These are phyloP conservation scores for Raffaelea albimanens DNA, from an alignment of 2,329 filamentous ascomycete species.

Conservation along the genomic window DNA sequence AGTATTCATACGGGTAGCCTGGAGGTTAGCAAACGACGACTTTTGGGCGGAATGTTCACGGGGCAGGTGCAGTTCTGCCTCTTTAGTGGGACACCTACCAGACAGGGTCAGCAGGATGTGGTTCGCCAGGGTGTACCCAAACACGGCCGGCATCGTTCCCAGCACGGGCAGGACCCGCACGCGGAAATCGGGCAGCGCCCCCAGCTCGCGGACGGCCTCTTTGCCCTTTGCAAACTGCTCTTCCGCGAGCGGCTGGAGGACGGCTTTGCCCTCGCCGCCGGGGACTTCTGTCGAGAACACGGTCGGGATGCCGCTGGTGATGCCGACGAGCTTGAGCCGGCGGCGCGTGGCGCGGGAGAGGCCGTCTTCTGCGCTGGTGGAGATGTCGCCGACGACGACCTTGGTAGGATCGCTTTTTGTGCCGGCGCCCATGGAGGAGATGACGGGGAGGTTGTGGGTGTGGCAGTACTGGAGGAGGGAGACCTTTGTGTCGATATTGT, in stretches of 20 bases:
- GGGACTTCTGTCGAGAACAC: conserved; percentile 83
- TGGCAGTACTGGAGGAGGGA: conserved; percentile 82
- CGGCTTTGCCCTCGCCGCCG: conserved; percentile 80
- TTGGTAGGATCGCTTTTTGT: conserved; percentile 82
- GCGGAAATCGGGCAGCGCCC: conserved; percentile 84
- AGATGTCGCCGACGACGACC: conserved; percentile 87
- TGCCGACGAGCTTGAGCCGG: conserved; percentile 61
- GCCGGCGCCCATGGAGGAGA: conserved; percentile 92
- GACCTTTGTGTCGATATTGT: conserved; percentile 97
- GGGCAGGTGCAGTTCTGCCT: too few species aligned
- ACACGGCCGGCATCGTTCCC: conserved; percentile 95
- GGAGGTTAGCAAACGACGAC: too few species aligned
- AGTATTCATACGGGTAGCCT: conserved; percentile 79
- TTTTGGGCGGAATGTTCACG: too few species aligned
- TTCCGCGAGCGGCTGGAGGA: conserved; percentile 75
- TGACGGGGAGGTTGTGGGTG: conserved; percentile 66
- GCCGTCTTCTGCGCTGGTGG: conserved; percentile 75
- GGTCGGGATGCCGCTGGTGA: conserved; percentile 78
- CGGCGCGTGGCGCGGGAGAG: conserved; percentile 78
- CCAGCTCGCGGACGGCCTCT: conserved; percentile 66
- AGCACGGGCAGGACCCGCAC: conserved; percentile 91
- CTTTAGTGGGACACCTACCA: too few species aligned
- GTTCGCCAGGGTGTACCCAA: conserved; percentile 85
- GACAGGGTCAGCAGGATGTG: conserved; percentile 77
- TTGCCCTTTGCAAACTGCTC: conserved; percentile 78